These are phyloP conservation scores for Dendrobium chrysotoxum DNA, from an alignment of 106 monocot genomes.

Conservation along the genomic window DNA sequence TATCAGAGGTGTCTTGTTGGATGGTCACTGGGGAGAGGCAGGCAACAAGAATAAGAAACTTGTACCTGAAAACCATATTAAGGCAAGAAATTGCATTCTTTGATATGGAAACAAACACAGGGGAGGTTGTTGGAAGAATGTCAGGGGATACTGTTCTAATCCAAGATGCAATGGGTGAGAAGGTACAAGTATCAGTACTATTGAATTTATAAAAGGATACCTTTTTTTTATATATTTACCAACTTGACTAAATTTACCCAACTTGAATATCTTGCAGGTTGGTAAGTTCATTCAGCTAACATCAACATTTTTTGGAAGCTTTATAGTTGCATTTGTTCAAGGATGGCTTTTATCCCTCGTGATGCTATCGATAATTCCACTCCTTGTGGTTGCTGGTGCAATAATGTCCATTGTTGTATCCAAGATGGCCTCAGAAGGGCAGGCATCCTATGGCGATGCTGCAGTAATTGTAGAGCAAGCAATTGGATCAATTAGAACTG, in stretches of 20 bases:
- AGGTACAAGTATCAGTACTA: conserved; percentile 19
- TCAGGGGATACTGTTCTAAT: conserved; percentile 58
- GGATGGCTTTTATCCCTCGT: conserved; percentile 89
- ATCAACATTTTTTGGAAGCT: conserved; percentile 70
- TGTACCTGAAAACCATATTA: conserved; percentile 52
- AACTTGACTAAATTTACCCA: too few relatives aligned
- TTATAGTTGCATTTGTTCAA: conserved; percentile 55
- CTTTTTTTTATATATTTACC: not conserved
- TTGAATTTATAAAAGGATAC: not conserved
- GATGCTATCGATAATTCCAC: conserved; percentile 61
- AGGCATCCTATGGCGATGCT: conserved; percentile 56
- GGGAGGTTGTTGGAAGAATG: conserved; percentile 57
- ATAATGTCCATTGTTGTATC: conserved; percentile 32
- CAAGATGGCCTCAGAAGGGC: conserved; percentile 53
- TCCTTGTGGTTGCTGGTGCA: conserved; percentile 45
- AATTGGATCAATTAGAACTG: conserved; percentile 74
- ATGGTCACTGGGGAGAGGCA: conserved; percentile 60
- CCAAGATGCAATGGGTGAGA: conserved; percentile 68
- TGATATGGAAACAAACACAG: conserved; percentile 64
- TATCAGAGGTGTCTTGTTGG: conserved; percentile 65
- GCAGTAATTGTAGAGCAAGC: conserved; percentile 62
- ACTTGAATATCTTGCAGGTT: conserved; percentile 25
- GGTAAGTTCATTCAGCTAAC: conserved; percentile 64
- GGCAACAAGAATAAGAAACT: conserved; percentile 46
- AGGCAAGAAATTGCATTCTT: conserved; percentile 74